Conservation (phyloP, 257 asterid genomes). For the Cinchona pubescens region DNA sequence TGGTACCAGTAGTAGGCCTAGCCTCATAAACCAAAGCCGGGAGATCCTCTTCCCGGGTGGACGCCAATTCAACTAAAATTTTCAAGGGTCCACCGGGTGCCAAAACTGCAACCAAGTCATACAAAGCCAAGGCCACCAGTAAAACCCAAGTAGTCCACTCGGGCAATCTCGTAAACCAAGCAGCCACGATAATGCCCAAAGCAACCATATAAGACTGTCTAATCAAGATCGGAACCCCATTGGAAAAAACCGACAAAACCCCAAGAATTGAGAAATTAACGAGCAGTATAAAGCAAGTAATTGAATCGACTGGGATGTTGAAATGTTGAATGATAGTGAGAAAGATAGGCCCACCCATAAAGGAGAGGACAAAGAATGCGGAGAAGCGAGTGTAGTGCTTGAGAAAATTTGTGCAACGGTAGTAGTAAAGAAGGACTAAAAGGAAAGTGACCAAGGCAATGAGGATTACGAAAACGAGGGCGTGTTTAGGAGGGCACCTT, state of each 20-base stretch:
- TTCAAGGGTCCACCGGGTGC: slow-evolving; percentile 96
- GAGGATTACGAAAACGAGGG: slow-evolving; percentile 69
- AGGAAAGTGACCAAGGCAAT: slow-evolving; percentile 74
- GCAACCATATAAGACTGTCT: slow-evolving; percentile 76
- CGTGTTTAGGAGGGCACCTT: slow-evolving; percentile 78
- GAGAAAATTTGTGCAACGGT: slow-evolving; percentile 76
- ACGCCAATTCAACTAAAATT: slow-evolving; percentile 84
- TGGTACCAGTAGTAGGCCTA: slow-evolving; percentile 42
- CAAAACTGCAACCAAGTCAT: slow-evolving; percentile 82
- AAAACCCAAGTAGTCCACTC: slow-evolving; percentile 97
- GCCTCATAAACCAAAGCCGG: slow-evolving; percentile 93
- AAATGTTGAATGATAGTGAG: slow-evolving; percentile 63
- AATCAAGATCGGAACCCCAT: slow-evolving; percentile 69
- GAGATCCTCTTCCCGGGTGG: slow-evolving; percentile 76
- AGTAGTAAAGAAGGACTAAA: slow-evolving; percentile 75
- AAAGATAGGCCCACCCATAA: slow-evolving; percentile 81
- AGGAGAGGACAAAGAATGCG: slow-evolving; percentile 58
- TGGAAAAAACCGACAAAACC: slow-evolving; percentile 68
- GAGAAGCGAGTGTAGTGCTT: slow-evolving; percentile 80
- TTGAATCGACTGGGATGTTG: slow-evolving; percentile 64
- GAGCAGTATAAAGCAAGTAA: slow-evolving; percentile 53
- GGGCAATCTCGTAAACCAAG: slow-evolving; percentile 85
- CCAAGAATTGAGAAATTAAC: slow-evolving; percentile 73
- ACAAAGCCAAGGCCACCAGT: slow-evolving; percentile 81
- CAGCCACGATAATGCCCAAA: slow-evolving; percentile 84